These are phyloP conservation scores for Ganoderma sinense DNA, from an alignment of 1,284 basidiomycete genomes.

Conservation along the genomic window DNA sequence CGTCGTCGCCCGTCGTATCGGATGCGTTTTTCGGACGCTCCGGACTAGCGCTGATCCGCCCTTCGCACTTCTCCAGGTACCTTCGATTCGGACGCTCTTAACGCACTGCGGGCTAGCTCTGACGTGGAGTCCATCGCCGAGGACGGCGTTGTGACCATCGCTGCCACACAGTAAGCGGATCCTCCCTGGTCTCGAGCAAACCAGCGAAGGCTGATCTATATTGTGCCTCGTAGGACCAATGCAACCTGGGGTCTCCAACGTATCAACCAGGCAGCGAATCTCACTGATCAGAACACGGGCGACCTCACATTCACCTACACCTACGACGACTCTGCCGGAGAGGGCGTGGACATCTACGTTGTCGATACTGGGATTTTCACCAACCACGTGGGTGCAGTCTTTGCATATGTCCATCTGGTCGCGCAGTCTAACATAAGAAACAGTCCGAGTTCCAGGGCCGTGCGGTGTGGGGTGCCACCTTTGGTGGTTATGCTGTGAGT, in stretches of 20 bases:
- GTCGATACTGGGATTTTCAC: constrained; percentile 63
- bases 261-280: constrained; percentile 12
- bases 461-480: constrained; percentile 70
- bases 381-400: constrained; percentile 49
- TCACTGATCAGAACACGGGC: constrained; percentile 12
- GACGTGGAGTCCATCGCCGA: constrained; percentile 19
- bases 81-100: constrained; percentile 15
- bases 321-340: constrained; percentile 17
- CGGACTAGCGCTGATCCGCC: background rate
- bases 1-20: background rate
- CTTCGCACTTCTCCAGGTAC: constrained; percentile 13
- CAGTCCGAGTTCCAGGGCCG: constrained; percentile 72
- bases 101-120: constrained; percentile 11
- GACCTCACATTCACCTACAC: constrained; percentile 15
- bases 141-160: constrained; percentile 11
- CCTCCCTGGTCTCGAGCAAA: background rate
- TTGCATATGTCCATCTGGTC: background rate
- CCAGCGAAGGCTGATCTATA: background rate
- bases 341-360: constrained; percentile 20
- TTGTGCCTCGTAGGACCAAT: constrained; percentile 10
- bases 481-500: constrained; percentile 36
- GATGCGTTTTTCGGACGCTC: background rate
- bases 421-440: background rate
- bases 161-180: constrained; percentile 9
- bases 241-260: constrained; percentile 21